These are phyloP conservation scores for Ceratocystis eucalypticola DNA, from an alignment of 2,329 filamentous ascomycete species.

Conservation along the genomic window DNA sequence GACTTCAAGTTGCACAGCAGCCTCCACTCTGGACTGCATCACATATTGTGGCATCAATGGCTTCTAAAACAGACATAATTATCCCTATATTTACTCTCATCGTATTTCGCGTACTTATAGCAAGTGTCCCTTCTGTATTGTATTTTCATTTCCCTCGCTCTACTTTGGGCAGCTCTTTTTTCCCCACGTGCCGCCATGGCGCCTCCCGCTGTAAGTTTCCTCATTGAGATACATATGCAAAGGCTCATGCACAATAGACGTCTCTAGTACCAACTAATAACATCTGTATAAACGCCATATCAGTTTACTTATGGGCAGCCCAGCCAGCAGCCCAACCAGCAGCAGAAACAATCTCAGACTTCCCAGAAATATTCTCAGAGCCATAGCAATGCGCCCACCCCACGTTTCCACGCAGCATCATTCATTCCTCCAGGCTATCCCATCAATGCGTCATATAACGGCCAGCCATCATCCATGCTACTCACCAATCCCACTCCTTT, in stretches of 20 bases:
- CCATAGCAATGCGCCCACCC: neutral
- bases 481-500: neutral
- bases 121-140: neutral
- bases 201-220: neutral
- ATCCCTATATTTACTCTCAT: neutral
- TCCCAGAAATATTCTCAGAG: neutral
- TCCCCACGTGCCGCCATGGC: neutral
- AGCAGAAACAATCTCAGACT: neutral
- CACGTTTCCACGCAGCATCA: slow-evolving; percentile 1
- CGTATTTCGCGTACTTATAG: neutral
- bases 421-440: neutral
- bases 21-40: neutral
- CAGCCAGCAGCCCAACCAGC: neutral
- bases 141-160: neutral
- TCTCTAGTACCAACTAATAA: no score
- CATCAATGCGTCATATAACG: no score
- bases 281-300: neutral
- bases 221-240: no score
- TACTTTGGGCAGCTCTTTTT: neutral
- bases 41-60: neutral
- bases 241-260: no score
- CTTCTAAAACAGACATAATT: neutral
- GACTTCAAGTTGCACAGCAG: neutral
- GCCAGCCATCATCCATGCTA: neutral
- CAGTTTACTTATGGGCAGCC: neutral